These are phyloP conservation scores for Pseudogymnoascus sp. DNA, from an alignment of 2,329 filamentous ascomycete species.

Conservation along the genomic window DNA sequence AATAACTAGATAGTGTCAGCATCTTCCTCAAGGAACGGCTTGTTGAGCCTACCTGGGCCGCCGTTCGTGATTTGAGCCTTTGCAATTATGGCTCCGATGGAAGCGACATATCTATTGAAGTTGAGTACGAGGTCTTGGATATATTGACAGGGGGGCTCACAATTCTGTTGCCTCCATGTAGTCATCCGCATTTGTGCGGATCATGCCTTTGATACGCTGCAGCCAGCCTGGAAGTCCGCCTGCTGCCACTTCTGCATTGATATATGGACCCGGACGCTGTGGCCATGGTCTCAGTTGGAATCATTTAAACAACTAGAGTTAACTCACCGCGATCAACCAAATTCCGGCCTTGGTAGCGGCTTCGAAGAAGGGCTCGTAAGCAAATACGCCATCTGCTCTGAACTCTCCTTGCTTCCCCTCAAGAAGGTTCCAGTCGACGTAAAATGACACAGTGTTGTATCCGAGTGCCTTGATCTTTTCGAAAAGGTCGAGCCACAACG, in stretches of 20 bases:
- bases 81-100: constrained; percentile 58
- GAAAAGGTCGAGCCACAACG: constrained; percentile 63
- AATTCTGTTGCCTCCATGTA: constrained; percentile 56
- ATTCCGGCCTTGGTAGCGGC: constrained; percentile 65
- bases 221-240: constrained; percentile 77
- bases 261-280: constrained; percentile 58
- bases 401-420: constrained; percentile 66
- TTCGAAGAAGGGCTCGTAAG: constrained; percentile 65
- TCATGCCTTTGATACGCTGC: constrained; percentile 51
- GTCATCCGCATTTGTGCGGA: constrained; percentile 53
- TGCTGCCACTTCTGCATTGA: constrained; percentile 67
- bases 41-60: constrained; percentile 38
- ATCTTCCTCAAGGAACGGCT: background rate
- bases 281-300: background rate
- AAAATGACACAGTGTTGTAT: constrained; percentile 73
- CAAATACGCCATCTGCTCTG: constrained; percentile 62
- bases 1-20: constrained; percentile 45
- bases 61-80: constrained; percentile 72
- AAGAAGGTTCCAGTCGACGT: constrained; percentile 68
- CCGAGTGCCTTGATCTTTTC: constrained; percentile 77
- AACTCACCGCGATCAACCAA: constrained; percentile 55
- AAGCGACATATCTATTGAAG: constrained; percentile 46
- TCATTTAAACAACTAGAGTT: constrained; percentile 14
- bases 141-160: constrained; percentile 26
- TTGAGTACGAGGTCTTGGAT: background rate